These are phyloP conservation scores for Dictyostelium brefeldianum DNA, from an alignment of 78 protist species.

Conservation along the genomic window DNA sequence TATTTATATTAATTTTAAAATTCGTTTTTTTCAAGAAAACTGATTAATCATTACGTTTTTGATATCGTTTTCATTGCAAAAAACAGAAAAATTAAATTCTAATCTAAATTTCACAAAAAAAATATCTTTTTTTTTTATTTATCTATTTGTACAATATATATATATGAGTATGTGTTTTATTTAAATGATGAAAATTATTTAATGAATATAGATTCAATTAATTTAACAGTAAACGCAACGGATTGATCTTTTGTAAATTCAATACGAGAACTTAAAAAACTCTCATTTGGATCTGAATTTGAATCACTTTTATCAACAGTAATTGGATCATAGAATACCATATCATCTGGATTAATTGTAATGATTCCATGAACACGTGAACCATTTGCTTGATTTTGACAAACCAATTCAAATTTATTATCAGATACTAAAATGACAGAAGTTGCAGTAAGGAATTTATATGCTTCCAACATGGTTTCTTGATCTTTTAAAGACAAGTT, in stretches of 20 bases:
- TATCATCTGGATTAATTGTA: not conserved
- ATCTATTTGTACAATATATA: too few relatives aligned
- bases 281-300: not conserved
- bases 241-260: not conserved
- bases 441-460: not conserved
- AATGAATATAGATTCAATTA: not conserved
- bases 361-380: not conserved
- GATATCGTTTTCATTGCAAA: too few relatives aligned
- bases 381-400: not conserved
- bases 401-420: conserved; percentile 1
- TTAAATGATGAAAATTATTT: too few relatives aligned
- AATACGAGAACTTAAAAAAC: not conserved
- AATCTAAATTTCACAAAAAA: too few relatives aligned
- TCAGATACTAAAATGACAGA: not conserved
- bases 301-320: not conserved
- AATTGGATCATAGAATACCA: not conserved
- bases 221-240: not conserved
- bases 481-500: too few relatives aligned
- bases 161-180: too few relatives aligned
- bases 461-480: not conserved
- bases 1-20: too few relatives aligned
- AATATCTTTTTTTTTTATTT: too few relatives aligned
- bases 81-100: too few relatives aligned
- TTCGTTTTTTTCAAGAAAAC: too few relatives aligned
- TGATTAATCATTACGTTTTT: too few relatives aligned